Evolutionary conservation across 2,329 filamentous ascomycete species (phyloP).

Genomic region (Neocatenulostroma microsporum): DNA sequence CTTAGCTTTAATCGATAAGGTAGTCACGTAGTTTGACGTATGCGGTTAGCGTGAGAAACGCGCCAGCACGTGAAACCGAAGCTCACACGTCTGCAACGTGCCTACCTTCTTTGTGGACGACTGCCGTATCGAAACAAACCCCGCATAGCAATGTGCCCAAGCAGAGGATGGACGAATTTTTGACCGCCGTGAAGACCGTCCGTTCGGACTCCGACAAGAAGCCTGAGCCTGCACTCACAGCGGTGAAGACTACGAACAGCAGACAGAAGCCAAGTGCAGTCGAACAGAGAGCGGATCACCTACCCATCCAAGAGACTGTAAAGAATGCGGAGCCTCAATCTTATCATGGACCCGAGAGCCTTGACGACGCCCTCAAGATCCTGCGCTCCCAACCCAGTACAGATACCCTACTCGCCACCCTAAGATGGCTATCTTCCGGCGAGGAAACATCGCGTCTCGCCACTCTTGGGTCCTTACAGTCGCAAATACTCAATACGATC

Average conservation of each 20-base stretch:
- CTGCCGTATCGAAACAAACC: too few relatives aligned
- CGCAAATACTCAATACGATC: constrained; percentile 67
- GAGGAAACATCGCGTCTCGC: constrained; percentile 48
- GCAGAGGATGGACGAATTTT: constrained; percentile 41
- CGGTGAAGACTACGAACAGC: constrained; percentile 7
- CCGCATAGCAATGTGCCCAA: constrained; percentile 18
- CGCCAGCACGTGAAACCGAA: constrained; percentile 11
- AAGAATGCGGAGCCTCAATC: too few relatives aligned
- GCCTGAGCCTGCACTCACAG: constrained; percentile 4
- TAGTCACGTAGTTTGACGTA: too few relatives aligned
- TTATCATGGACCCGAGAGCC: too few relatives aligned
- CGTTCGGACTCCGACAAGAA: constrained; percentile 6
- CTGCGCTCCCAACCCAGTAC: constrained; percentile 35
- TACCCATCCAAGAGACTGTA: too few relatives aligned
- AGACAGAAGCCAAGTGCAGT: too few relatives aligned
- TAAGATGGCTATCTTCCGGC: constrained; percentile 11
- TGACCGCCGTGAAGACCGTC: constrained; percentile 43
- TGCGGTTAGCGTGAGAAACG: constrained; percentile 1
- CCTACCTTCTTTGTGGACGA: too few relatives aligned
- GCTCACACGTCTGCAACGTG: too few relatives aligned
- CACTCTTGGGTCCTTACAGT: constrained; percentile 57
- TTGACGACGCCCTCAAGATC: constrained; percentile 26
- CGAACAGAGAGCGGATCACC: too few relatives aligned
- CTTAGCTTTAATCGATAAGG: too few relatives aligned
- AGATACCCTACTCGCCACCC: constrained; percentile 23